Conservation (phyloP, 2,329 filamentous ascomycete species). For the Capronia americana region DNA sequence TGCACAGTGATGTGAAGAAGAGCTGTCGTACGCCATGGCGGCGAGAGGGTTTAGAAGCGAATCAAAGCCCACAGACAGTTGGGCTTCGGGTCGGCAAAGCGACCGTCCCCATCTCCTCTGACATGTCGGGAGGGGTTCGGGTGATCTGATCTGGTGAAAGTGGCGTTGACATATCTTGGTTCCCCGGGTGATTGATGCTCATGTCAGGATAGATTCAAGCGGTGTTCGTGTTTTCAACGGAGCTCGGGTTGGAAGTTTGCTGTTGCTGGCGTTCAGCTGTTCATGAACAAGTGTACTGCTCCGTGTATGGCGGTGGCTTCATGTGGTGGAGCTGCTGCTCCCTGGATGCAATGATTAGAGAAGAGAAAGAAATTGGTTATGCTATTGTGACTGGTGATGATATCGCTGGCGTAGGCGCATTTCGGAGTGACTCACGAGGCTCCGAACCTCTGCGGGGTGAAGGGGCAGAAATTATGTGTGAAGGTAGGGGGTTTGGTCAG, state of each 20-base stretch:
- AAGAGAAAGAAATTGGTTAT: constrained; percentile 8
- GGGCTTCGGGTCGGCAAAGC: background rate
- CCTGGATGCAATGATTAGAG: background rate
- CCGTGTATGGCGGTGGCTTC: background rate
- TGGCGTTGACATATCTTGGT: constrained; percentile 2
- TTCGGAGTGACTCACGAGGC: constrained; percentile 26
- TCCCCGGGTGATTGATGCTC: background rate
- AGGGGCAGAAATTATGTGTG: constrained; percentile 18
- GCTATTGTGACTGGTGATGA: background rate
- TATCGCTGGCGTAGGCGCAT: background rate
- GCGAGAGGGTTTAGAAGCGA: background rate
- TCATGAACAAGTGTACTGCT: background rate
- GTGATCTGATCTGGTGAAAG: background rate
- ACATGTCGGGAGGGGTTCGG: background rate
- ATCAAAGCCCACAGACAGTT: background rate
- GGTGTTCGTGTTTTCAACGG: background rate
- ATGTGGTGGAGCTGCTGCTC: background rate
- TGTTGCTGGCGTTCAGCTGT: background rate
- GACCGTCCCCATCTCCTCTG: background rate
- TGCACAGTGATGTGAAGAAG: constrained; percentile 81
- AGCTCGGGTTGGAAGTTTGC: background rate
- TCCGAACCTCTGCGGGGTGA: constrained; percentile 18
- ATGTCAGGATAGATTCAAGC: constrained; percentile 1
- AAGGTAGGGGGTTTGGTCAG: background rate
- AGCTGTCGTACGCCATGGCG: background rate